phyloP scores from a whole-genome alignment of 1,284 basidiomycete genomes.

The Rhodofomes roseus region DNA sequence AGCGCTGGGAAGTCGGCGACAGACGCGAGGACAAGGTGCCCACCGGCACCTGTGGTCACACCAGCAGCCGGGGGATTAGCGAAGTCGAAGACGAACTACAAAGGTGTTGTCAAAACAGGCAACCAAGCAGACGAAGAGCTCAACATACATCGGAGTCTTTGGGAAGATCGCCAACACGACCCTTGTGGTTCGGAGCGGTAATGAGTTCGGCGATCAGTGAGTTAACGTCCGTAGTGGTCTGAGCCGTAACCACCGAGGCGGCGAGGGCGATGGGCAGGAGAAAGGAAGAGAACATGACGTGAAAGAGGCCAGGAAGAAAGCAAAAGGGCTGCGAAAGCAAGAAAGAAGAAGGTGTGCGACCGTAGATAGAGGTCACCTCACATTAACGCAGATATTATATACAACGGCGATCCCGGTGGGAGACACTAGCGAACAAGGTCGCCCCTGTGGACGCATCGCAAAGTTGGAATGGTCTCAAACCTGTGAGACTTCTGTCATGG shows the following conservation, averaged over 20 bases:
- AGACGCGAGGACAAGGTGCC: conserved; percentile 21
- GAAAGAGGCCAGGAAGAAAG: neutral
- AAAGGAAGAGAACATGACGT: neutral
- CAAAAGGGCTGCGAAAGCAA: neutral
- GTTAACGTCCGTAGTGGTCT: neutral
- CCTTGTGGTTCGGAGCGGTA: neutral
- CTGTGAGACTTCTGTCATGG: neutral
- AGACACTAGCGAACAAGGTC: neutral
- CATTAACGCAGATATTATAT: neutral
- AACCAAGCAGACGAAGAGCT: neutral
- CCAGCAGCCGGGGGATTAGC: neutral
- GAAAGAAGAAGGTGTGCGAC: neutral
- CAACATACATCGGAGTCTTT: neutral
- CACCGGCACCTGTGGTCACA: conserved; percentile 17
- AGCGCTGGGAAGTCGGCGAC: conserved; percentile 27
- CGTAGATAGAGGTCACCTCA: neutral
- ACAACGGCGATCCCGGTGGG: neutral
- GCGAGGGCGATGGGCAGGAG: neutral
- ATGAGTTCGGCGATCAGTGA: neutral
- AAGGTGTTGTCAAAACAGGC: neutral
- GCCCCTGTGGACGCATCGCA: neutral
- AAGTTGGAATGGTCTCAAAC: neutral
- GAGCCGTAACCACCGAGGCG: neutral
- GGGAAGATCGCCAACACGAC: neutral
- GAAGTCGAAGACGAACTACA: neutral